These are phyloP conservation scores for Ganoderma multipileum DNA, from an alignment of 1,284 basidiomycete genomes.

Conservation along the genomic window DNA sequence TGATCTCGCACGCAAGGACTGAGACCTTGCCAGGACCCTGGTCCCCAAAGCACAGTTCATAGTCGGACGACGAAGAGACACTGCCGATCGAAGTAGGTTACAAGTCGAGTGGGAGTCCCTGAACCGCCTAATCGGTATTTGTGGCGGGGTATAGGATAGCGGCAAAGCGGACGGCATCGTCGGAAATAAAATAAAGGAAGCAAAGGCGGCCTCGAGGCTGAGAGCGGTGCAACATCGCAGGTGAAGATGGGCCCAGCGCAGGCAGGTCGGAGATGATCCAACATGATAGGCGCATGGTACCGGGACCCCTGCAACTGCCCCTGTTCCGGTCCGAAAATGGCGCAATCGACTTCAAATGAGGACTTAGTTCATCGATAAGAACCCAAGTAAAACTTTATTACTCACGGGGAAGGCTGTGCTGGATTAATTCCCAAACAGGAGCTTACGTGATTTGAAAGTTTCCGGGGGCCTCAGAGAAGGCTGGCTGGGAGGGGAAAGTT, in stretches of 20 bases:
- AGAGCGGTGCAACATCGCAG: slow-evolving; percentile 26
- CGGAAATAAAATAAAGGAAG: slow-evolving; percentile 9
- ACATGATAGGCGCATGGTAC: slow-evolving; percentile 22
- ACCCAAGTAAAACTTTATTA: background rate
- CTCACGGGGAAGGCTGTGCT: background rate
- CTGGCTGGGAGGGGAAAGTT: slow-evolving; percentile 6
- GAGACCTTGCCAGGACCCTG: no score
- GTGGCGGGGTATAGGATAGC: slow-evolving; percentile 1
- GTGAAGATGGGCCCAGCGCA: slow-evolving; percentile 18
- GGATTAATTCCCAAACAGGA: no score
- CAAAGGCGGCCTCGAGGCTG: slow-evolving; percentile 13
- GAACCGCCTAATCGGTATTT: background rate
- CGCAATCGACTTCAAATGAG: background rate
- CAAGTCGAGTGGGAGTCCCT: background rate
- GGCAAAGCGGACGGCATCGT: slow-evolving; percentile 1
- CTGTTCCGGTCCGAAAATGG: slow-evolving; percentile 1
- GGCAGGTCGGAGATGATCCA: slow-evolving; percentile 26
- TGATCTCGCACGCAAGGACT: slow-evolving; percentile 5
- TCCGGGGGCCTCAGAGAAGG: background rate
- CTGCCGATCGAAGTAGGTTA: background rate
- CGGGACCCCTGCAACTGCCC: slow-evolving; percentile 16
- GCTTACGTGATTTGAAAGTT: background rate
- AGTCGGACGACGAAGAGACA: background rate
- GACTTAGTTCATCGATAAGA: background rate
- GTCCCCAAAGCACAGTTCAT: slow-evolving; percentile 4